A percentile compares a stretch with the other conserved stretches of the same genome.
phyloP scores from a whole-genome alignment of 2,329 filamentous ascomycete species.

The Gyromitra esculenta region DNA sequence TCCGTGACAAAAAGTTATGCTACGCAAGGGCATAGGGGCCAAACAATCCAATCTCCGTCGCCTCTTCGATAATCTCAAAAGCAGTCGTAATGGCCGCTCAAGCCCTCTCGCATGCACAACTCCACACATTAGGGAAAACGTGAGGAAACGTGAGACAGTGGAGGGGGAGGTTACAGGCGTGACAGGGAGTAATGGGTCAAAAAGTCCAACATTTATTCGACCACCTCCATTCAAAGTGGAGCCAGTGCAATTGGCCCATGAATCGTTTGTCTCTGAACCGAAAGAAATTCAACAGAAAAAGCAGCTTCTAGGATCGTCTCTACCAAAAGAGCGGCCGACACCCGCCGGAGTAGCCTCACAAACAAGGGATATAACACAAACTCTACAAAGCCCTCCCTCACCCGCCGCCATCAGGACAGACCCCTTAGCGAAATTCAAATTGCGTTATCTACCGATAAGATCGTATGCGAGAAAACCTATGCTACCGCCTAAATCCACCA shows the following conservation, averaged over 20 bases:
- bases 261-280: not conserved
- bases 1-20: conserved; percentile 35
- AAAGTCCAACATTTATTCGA: not conserved
- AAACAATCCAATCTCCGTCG: conserved; percentile 42
- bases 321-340: not conserved
- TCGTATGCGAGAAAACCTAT: not conserved
- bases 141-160: not conserved
- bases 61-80: conserved; percentile 47
- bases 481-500: not conserved
- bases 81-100: conserved; percentile 32
- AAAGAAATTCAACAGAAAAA: not conserved
- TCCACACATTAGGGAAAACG: not conserved
- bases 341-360: no score
- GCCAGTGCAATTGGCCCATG: not conserved
- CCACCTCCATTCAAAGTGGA: not conserved
- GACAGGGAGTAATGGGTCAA: not conserved
- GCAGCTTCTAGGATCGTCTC: not conserved
- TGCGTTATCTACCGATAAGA: not conserved
- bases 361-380: not conserved
- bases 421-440: not conserved
- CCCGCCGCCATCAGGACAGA: not conserved
- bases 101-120: conserved; percentile 3
- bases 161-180: not conserved
- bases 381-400: not conserved
- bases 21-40: conserved; percentile 36